These are phyloP conservation scores for Bacidia rubella DNA, from an alignment of 495 filamentous ascomycete species.

Conservation along the genomic window DNA sequence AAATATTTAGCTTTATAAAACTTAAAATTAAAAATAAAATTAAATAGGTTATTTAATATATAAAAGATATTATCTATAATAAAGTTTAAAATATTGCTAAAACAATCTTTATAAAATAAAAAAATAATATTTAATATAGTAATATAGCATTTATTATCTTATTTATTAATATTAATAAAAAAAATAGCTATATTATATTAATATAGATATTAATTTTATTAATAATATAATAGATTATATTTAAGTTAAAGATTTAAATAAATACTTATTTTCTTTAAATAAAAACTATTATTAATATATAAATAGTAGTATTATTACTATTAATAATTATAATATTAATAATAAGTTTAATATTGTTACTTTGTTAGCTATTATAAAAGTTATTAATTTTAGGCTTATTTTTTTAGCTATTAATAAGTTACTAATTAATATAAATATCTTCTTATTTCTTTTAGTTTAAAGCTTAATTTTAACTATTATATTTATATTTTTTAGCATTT, in stretches of 20 bases:
- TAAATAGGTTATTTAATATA: too few relatives aligned
- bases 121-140: neutral
- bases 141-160: too few relatives aligned
- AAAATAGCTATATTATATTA: too few relatives aligned
- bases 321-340: slow-evolving; percentile 5
- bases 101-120: neutral
- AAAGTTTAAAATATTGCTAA: too few relatives aligned
- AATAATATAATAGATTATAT: too few relatives aligned
- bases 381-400: slow-evolving; percentile 10
- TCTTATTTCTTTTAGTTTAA: neutral
- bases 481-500: neutral
- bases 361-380: slow-evolving; percentile 8
- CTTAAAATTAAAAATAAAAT: neutral
- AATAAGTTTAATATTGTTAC: slow-evolving; percentile 9
- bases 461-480: neutral
- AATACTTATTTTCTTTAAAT: too few relatives aligned
- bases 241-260: too few relatives aligned
- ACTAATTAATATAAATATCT: slow-evolving; percentile 10
- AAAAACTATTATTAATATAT: too few relatives aligned
- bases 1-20: too few relatives aligned
- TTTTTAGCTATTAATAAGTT: slow-evolving; percentile 6
- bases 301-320: too few relatives aligned
- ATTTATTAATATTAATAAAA: neutral
- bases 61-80: slow-evolving; percentile 13
- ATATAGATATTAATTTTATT: too few relatives aligned